phyloP scores from a whole-genome alignment of 2,329 filamentous ascomycete species.

The Penicillium frequentans region DNA sequence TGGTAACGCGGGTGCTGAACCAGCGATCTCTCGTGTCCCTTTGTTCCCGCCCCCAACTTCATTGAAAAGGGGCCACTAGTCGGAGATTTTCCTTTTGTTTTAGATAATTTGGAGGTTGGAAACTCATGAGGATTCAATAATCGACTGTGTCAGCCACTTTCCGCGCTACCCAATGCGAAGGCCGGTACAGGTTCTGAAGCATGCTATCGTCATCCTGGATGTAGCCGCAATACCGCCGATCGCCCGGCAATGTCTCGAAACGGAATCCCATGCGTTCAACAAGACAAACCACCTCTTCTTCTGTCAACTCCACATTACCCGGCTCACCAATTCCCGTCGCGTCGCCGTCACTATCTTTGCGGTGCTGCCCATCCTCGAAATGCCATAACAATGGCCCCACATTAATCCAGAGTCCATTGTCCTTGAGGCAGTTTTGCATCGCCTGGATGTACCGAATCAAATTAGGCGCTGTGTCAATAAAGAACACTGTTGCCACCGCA shows the following conservation, averaged over 20 bases:
- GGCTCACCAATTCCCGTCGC: slow-evolving; percentile 75
- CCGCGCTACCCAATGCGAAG: slow-evolving; percentile 81
- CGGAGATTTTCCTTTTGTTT: not conserved
- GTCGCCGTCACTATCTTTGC: slow-evolving; percentile 25
- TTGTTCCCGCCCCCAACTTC: slow-evolving; percentile 4
- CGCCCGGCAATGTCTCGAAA: slow-evolving; percentile 64
- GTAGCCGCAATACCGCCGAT: slow-evolving; percentile 66
- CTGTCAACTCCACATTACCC: slow-evolving; percentile 83
- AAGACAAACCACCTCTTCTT: slow-evolving; percentile 81
- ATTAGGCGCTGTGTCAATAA: slow-evolving; percentile 95
- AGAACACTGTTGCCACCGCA: slow-evolving; percentile 87
- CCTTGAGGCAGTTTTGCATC: slow-evolving; percentile 72
- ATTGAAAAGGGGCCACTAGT: not conserved
- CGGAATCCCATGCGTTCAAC: slow-evolving; percentile 74
- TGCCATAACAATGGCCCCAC: slow-evolving; percentile 93
- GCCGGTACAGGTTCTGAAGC: slow-evolving; percentile 78
- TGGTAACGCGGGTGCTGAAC: not conserved
- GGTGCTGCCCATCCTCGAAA: slow-evolving; percentile 65
- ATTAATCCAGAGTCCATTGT: slow-evolving; percentile 83
- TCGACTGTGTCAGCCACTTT: slow-evolving; percentile 49
- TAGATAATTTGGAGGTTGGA: not conserved
- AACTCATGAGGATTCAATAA: not conserved
- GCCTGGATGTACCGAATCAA: slow-evolving; percentile 85
- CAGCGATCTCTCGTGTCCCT: not conserved
- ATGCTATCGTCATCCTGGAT: slow-evolving; percentile 84